Evolutionary conservation across 2,329 filamentous ascomycete genomes (phyloP), one percentile per base, ranked within the genome.

Genomic region (Curvularia spicifera): DNA sequence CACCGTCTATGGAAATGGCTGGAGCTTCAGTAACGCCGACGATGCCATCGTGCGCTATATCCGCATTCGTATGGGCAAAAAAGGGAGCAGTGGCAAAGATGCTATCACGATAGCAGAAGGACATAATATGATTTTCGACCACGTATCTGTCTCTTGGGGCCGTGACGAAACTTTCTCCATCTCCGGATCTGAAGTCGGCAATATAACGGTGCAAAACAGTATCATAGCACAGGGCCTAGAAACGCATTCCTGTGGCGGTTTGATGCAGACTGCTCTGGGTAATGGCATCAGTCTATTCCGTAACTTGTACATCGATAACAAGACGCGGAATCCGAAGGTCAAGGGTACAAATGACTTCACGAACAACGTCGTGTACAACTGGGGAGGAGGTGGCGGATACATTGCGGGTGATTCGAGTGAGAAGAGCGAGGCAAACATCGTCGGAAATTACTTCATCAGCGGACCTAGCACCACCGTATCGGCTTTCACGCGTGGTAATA

Each of bases 361-460:
- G 43, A 79, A 80, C 58, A 78, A 82, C 65, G 78, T 85, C 2
- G 66, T 86, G 2, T 86, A 85, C 65, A 86, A 86, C 67, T 86
- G 82, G 79, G 83, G 83, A 9, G 76, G 78, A 0, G 82, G 83
- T 0, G 83, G 82, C 5, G 84, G 80, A 4, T 86, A 85, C 52
- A 85, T 84, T 51, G 82, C 82, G 0, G 83, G 83, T 2, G 82
- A 83, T 59, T 82, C 80, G 33, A 72, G 66, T 0, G 82, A 79
- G 4, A 65, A 76, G 26, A 84, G 80, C 51, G 78, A 80, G 48
- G 82, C 78, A 5, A 84, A 86, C 59, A 82, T 86, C 54, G 76
- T 85, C 51, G 81, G 82, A 58, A 86, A 86, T 70, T 85, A 86
- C 70, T 86, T 85, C 71, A 82, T 86, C 58, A 80, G 79, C 1